Base-by-base conservation (phyloP, 306 rosid species). In the Glycine soja region DNA sequence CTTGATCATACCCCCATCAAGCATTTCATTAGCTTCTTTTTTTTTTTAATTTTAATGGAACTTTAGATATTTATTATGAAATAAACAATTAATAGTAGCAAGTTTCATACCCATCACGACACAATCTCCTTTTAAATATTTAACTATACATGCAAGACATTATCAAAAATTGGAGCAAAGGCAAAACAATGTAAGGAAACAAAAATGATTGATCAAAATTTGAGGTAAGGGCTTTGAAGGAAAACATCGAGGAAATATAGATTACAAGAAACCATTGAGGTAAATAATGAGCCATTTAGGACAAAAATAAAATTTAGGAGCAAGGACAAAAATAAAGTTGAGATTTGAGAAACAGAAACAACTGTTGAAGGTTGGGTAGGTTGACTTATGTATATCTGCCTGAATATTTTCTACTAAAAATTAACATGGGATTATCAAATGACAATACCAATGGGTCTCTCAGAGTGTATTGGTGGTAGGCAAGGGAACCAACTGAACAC, bases 401-500 rank as follows among this genome's bases (percentile, higher is more conserved):
- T 57, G 67, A 18, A 56, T 57, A 47, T 43, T 69, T 56, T 68
- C 59, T 54, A 5, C 34, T 15, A 18, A 67, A 68, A 4, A 4
- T 52, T 50, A 30, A 7, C 42, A 51, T 10, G 12, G 34, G 36
- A 3, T 57, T 32, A 7, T 34, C 34, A 0, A 62, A 76, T 18
- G 14, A 50, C 36, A 56, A 11, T 24, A 24, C 15, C 69, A 19
- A 56, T 42, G 43, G 36, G 57, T 66, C 34, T 40, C 40, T 36
- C 40, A 38, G 43, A 24, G 43, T 24, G 1, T 30, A 78, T 16
- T 24, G 30, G 30, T 38, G 45, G 30, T 48, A 40, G 43, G 34
- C 42, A 59, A 79, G 6, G 71, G 63, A 4, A 8, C 8, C 42
- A 15, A 56, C 63, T 70, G 15, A 70, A 57, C 58, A 4, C 82